Percentiles rank a stretch among this genome's conserved stretches.
Conservation (phyloP, 2,329 filamentous ascomycete species). For the Cladophialophora exuberans region DNA sequence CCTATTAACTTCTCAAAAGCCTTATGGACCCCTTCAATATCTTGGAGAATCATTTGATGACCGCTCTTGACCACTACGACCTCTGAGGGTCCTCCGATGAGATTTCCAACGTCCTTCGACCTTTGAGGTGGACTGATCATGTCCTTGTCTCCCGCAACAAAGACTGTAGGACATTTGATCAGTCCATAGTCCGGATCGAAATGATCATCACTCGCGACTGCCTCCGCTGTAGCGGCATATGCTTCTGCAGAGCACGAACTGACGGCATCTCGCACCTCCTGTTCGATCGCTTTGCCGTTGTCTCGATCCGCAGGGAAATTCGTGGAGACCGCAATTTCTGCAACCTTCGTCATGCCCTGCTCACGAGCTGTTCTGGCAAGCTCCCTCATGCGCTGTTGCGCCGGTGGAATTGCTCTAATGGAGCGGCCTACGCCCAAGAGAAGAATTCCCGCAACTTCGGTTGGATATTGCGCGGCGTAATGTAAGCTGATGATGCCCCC, state of each 20-base stretch:
- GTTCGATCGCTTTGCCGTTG: slow-evolving; percentile 25
- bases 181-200: slow-evolving; percentile 39
- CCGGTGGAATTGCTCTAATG: slow-evolving; percentile 36
- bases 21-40: slow-evolving; percentile 18
- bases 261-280: slow-evolving; percentile 37
- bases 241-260: slow-evolving; percentile 38
- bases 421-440: slow-evolving; percentile 41
- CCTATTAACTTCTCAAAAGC: slow-evolving; percentile 14
- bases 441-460: slow-evolving; percentile 34
- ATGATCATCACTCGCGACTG: slow-evolving; percentile 36
- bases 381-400: slow-evolving; percentile 38
- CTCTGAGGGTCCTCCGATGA: slow-evolving; percentile 33
- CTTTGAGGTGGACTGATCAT: slow-evolving; percentile 37
- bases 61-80: slow-evolving; percentile 23
- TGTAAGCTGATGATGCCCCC: slow-evolving; percentile 43
- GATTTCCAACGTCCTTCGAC: slow-evolving; percentile 34
- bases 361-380: slow-evolving; percentile 35
- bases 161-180: slow-evolving; percentile 37
- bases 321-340: slow-evolving; percentile 35
- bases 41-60: slow-evolving; percentile 29
- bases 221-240: slow-evolving; percentile 40
- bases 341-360: slow-evolving; percentile 36
- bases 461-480: slow-evolving; percentile 38
- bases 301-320: slow-evolving; percentile 37
- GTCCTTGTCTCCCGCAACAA: slow-evolving; percentile 40